Evolutionary conservation across 257 asterid genomes (phyloP), one percentile per base, ranked within the genome.

Genomic region (Solanum megistacrolobum): DNA sequence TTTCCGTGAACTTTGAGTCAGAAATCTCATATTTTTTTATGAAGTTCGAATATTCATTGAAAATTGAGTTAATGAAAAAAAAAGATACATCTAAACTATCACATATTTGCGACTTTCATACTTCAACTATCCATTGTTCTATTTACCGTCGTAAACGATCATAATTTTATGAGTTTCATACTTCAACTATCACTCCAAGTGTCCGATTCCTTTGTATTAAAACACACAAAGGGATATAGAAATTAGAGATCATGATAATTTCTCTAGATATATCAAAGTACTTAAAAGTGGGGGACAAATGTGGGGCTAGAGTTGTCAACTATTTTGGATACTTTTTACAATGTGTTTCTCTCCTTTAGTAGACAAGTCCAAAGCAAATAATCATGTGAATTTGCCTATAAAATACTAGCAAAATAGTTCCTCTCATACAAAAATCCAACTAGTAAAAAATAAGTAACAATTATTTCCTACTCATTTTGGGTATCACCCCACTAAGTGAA

Each of bases 381-480:
- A 75, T 75, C 62, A 84, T 76, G 74, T 72, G 86, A 83, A 38
- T 74, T 86, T 88, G 85, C 69, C 20, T n/a, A 76, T 39, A 84
- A 72, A 81, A 81, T 32, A 52, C 31, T 46, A 35, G 36, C 9
- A 31, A 84, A 12, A 60, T 84, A 62, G 58, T 60, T 83, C 41
- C 82, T 86, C 87, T 65, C 88, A 89, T 89, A 85, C 79, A 81
- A 86, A 87, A 86, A 87, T 41, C 48, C 86, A n/a, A 46, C 35
- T 48, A 52, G 90, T 68, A 39, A 34, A 89, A 68, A 88, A 58
- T 48, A 48, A 48, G 8, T 84, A 72, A 88, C 89, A 91, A 93
- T 94, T 82, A 92, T 93, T 90, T 89, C 88, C 88, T 85, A 92
- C 94, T 94, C 95, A 94, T n/a, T 92, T 94, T 90, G 86, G 88